Base-by-base conservation (phyloP, 208 protist genomes). In the Leptomonas seymouri region DNA sequence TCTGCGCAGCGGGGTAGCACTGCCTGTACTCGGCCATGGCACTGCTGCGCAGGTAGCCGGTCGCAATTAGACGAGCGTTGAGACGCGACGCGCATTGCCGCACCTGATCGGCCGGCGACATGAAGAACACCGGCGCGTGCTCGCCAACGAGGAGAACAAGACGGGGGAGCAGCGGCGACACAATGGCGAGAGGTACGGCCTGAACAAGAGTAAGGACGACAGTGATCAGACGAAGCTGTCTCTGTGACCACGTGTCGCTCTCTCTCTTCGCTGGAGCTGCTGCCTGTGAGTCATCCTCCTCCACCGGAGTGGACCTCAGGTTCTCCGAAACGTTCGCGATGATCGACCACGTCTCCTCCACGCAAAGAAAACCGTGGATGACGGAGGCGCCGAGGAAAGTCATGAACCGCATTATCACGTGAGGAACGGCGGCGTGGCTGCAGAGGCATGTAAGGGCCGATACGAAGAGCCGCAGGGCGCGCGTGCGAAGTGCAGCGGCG, bases 241-340 rank as follows among this genome's bases (percentile, higher is more conserved):
- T 53, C 63, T 76, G 71, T 25, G 71, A 76, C 71, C 71, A 76
- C 56, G 20, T 53, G 44, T 76, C 71, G 27, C 25, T 49, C 12
- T 56, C 67, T 18, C 23, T 39, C 18, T 42, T 20, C 60, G 28
- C 56, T 2, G 48, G 20, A 5, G 21, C 8, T 21, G 49, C 30
- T 3, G 34, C 23, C 6, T 39, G 16, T 23, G 31, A 20, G 25
- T 71, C 60, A 42, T n/a, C 27, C 16, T 46, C 41, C n/a, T 48
- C 20, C 20, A 46, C 31, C 34, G 46, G n/a, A 2, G 41, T 56
- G 4, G n/a, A 23, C 27, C 48, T 15, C 34, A 79, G 55, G 25
- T 64, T 3, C 27, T 30, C 49, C 23, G 45, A 34, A 30, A 73
- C 45, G 27, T 21, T 27, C 16, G n/a, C 51, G 14, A 74, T 27